phyloP scores from a whole-genome alignment of 2,329 filamentous ascomycete genomes.

The Neofusicoccum umdonicola region DNA sequence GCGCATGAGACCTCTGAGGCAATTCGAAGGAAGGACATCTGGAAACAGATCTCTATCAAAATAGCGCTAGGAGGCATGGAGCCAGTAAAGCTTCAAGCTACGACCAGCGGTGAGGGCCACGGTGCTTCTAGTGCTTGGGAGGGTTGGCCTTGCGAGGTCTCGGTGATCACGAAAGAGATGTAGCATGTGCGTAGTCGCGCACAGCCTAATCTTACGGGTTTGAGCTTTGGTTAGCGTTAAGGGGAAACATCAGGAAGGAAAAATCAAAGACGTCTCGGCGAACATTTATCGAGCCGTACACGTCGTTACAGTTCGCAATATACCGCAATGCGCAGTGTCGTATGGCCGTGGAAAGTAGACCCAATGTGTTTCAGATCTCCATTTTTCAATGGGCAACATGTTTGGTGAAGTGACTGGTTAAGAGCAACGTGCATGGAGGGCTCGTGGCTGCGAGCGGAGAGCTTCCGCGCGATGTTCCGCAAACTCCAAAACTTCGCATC shows the following conservation, averaged over 20 bases:
- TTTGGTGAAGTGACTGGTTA: background rate
- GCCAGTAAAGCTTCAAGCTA: background rate
- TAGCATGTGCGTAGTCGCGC: background rate
- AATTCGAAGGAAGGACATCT: background rate
- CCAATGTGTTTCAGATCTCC: background rate
- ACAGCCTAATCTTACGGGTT: background rate
- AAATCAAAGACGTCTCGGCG: background rate
- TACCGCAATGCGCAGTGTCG: background rate
- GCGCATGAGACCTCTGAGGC: slow-evolving; percentile 23
- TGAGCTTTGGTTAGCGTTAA: background rate
- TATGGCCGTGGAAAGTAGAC: background rate
- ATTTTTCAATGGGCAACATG: background rate
- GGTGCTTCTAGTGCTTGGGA: background rate
- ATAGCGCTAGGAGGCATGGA: background rate
- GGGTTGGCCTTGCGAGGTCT: background rate
- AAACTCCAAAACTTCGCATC: slow-evolving; percentile 1
- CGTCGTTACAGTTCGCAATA: background rate
- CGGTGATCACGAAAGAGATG: background rate
- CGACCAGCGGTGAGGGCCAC: background rate
- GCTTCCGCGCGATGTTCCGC: slow-evolving; percentile 5
- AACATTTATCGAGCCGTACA: background rate
- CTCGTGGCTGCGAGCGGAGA: background rate
- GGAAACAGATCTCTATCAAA: background rate
- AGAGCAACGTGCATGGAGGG: background rate
- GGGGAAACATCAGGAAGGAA: background rate